Conservation (phyloP, 2,329 filamentous ascomycete species). For the Arthrobotrys sphaeroides region DNA sequence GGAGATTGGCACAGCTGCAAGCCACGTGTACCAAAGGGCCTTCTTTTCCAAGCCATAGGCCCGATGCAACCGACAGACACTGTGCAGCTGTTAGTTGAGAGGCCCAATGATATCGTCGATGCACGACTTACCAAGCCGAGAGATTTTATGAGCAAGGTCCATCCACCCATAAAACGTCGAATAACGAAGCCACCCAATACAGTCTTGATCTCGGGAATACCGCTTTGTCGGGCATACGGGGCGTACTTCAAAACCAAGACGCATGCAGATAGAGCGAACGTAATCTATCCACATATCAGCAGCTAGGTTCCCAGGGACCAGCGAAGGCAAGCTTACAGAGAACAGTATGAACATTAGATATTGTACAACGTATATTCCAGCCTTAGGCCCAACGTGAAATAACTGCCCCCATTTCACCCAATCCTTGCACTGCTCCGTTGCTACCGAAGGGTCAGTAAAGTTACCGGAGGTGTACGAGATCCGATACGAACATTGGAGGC, state of each 20-base stretch:
- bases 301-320: background rate
- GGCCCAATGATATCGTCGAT: background rate
- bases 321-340: slow-evolving; percentile 70
- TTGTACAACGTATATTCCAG: slow-evolving; percentile 81
- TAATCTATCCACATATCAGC: slow-evolving; percentile 66
- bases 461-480: background rate
- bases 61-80: slow-evolving; percentile 90
- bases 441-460: slow-evolving; percentile 59
- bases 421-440: slow-evolving; percentile 80
- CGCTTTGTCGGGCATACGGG: slow-evolving; percentile 88
- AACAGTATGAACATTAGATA: slow-evolving; percentile 88
- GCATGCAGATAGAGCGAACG: slow-evolving; percentile 80
- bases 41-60: slow-evolving; percentile 96
- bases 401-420: slow-evolving; percentile 88
- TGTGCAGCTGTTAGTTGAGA: slow-evolving; percentile 62
- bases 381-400: slow-evolving; percentile 71
- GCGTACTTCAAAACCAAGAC: slow-evolving; percentile 84
- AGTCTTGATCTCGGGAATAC: slow-evolving; percentile 98
- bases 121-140: slow-evolving; percentile 75
- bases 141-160: slow-evolving; percentile 90
- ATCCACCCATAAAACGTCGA: slow-evolving; percentile 80
- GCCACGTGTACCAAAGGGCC: slow-evolving; percentile 94
- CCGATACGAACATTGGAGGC: slow-evolving; percentile 72
- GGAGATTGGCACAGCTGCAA: slow-evolving; percentile 92
- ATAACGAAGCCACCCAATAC: slow-evolving; percentile 94